Conservation (phyloP, 352 stramenopile genomes). For the Aphanomyces cochlioides region DNA sequence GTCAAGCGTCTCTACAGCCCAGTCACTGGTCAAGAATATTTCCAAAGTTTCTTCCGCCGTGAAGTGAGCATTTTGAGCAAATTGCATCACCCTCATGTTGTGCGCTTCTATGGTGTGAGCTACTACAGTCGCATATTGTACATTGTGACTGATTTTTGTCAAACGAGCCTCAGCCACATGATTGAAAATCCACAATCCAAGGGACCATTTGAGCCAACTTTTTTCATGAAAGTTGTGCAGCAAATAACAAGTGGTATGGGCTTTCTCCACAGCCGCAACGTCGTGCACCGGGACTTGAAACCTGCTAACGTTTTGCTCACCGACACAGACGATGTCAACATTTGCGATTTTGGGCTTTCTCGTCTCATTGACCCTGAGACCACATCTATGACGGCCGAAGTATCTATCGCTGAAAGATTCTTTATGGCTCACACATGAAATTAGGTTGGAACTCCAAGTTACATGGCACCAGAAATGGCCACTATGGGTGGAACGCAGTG, state of each 20-base stretch:
- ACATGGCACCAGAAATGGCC: constrained; percentile 89
- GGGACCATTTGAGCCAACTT: constrained; percentile 57
- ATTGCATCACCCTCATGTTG: constrained; percentile 84
- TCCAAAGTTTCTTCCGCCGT: constrained; percentile 86
- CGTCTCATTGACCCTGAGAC: constrained; percentile 78
- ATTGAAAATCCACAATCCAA: constrained; percentile 75
- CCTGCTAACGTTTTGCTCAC: constrained; percentile 93
- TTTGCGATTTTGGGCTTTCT: constrained; percentile 93
- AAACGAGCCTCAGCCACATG: constrained; percentile 68
- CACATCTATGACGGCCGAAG: constrained; percentile 81
- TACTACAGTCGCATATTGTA: constrained; percentile 89
- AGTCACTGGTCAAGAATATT: constrained; percentile 84
- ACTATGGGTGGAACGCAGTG: constrained; percentile 84
- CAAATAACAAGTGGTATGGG: constrained; percentile 87
- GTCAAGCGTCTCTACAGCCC: constrained; percentile 86
- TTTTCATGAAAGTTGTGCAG: constrained; percentile 84
- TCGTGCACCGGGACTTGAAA: constrained; percentile 88
- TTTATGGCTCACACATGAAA: background rate
- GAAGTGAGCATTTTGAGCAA: constrained; percentile 85
- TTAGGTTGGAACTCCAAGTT: constrained; percentile 82
- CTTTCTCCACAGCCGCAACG: constrained; percentile 86
- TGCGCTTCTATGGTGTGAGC: constrained; percentile 87
- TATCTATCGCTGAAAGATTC: constrained; percentile 14
- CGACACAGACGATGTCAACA: constrained; percentile 87
- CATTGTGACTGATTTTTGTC: constrained; percentile 89